Base-by-base conservation (phyloP, 2,329 filamentous ascomycete species). In the Rhynchosporium agropyri region DNA sequence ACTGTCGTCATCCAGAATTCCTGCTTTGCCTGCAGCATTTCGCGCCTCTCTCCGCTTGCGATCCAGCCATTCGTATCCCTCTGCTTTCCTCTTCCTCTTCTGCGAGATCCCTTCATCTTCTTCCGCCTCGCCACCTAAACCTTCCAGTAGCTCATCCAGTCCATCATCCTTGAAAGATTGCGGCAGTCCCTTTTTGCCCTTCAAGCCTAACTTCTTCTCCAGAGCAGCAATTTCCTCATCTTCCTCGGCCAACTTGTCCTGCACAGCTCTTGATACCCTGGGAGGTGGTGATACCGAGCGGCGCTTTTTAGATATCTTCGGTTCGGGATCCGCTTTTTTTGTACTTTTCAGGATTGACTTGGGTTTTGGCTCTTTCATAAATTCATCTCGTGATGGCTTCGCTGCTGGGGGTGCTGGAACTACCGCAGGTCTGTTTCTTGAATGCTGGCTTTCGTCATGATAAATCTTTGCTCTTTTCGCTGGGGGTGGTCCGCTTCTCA, bases 171-270 rank as follows among this genome's bases (percentile, higher is more conserved):
- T 83, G 70, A 93, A 92, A 0, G 86, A 81, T 68, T 90, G 89
- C 0, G 88, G 87, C 4, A 91, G 76, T 38, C 84, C 88, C 72
- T 92, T 96, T 64, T 89, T 89, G 29, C 86, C 85, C 68, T 83
- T 87, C 40, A 97, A 83, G 0, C 95, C 94, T 3, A 99, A 79
- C 72, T 91, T 96, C 75, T 89, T 92, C 78, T 99, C 95, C 38
- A 97, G 79, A 2, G 87, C 87, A 26, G 89, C 88, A 69, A 99
- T 98, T 70, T 97, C 92, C 2, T 87, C 90, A 72, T 98, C 92
- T 63, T 99, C 94, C 65, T 91, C 81, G 0, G 85, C 87, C 4
- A 97, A 79, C 69, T 84, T 86, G 3, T 88, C 83, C 72, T 82
- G 85, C n/a, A 86, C 79, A 58, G 68, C 62, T 48, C 55, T 70